Percentiles rank a stretch among this genome's conserved stretches.
These are phyloP conservation scores for Trifolium pratense DNA, from an alignment of 306 rosid species.

Conservation along the genomic window DNA sequence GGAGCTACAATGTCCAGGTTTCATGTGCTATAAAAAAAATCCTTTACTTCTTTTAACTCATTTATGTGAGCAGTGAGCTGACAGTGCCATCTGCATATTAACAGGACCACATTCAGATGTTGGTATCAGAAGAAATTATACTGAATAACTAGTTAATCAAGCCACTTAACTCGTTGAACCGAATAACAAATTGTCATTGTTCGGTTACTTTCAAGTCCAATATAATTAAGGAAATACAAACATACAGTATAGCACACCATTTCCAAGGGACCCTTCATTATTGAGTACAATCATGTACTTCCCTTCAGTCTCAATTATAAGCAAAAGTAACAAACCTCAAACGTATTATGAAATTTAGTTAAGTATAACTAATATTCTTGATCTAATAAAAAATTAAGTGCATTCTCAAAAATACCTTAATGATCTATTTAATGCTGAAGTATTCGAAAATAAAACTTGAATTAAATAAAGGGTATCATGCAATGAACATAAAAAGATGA, in stretches of 20 bases:
- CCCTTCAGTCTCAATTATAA: too few species aligned
- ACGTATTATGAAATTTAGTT: too few species aligned
- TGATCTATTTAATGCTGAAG: too few species aligned
- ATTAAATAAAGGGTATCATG: too few species aligned
- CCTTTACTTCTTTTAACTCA: slow-evolving; percentile 18
- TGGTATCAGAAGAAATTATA: not conserved
- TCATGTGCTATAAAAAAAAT: not conserved
- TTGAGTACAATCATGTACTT: too few species aligned
- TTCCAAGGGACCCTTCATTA: too few species aligned
- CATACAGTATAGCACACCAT: not conserved
- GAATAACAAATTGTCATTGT: not conserved
- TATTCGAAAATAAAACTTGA: too few species aligned
- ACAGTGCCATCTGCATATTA: not conserved
- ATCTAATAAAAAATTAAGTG: too few species aligned
- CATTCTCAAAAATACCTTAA: too few species aligned
- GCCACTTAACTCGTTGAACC: slow-evolving; percentile 23
- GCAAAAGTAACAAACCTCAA: too few species aligned
- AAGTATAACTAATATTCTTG: too few species aligned
- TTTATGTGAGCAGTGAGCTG: not conserved
- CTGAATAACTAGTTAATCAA: slow-evolving; percentile 4
- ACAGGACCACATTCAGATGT: not conserved
- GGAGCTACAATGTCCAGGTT: slow-evolving; percentile 25
- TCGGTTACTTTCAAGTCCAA: slow-evolving; percentile 10
- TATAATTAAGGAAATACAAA: slow-evolving; percentile 2
- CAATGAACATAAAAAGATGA: too few species aligned